Evolutionary conservation across 257 asterid genomes (phyloP).

Genomic region (Nicotiana knightiana): DNA sequence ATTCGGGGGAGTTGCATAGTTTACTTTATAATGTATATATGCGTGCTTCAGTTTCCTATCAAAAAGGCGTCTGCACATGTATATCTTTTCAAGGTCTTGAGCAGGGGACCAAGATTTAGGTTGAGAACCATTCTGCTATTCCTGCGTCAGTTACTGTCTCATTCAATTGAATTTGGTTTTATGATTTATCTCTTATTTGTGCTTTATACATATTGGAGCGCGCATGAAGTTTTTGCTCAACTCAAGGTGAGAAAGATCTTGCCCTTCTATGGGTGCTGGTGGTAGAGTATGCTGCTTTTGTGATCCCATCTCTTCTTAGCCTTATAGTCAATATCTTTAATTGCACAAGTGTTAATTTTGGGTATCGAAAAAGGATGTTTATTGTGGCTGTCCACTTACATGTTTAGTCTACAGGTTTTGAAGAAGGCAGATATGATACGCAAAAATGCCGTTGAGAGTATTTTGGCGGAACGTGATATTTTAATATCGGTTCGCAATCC

Average conservation of each 20-base stretch:
- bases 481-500: constrained; percentile 97
- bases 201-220: background rate
- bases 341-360: background rate
- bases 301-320: background rate
- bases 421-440: constrained; percentile 98
- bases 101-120: background rate
- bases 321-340: background rate
- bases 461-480: constrained; percentile 96
- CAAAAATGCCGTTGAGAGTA: constrained; percentile 98
- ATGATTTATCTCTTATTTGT: background rate
- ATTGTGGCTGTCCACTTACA: background rate
- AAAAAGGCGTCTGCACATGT: background rate
- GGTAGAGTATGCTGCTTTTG: constrained; percentile 1
- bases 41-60: background rate
- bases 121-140: background rate
- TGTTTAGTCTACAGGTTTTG: constrained; percentile 57
- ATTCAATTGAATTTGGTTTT: background rate
- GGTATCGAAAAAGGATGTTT: background rate
- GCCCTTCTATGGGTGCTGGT: background rate
- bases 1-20: background rate
- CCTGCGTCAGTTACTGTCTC: background rate
- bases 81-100: background rate
- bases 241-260: background rate
- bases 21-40: background rate
- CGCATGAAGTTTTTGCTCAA: background rate